These are phyloP conservation scores for Fusarium protoensiforme DNA, from an alignment of 2,329 filamentous ascomycete genomes.

Conservation along the genomic window DNA sequence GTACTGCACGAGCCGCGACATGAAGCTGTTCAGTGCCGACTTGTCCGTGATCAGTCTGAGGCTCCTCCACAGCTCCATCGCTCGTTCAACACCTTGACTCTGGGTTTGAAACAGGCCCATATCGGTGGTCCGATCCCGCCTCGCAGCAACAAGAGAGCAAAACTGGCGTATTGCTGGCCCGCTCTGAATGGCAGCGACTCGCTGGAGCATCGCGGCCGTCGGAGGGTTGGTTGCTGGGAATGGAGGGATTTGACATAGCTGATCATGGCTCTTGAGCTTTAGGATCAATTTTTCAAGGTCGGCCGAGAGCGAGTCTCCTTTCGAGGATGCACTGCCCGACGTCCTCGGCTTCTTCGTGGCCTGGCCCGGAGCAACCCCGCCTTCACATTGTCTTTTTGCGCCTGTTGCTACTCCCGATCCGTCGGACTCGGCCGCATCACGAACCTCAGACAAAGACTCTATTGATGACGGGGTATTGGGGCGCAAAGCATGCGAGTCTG, in stretches of 20 bases:
- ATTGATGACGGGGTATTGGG: background rate
- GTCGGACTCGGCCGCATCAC: background rate
- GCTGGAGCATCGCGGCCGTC: background rate
- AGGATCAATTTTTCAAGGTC: background rate
- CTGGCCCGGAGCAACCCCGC: background rate
- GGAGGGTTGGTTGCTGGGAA: background rate
- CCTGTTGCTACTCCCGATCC: background rate
- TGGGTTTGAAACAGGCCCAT: background rate
- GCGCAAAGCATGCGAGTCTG: background rate
- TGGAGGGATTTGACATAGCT: background rate
- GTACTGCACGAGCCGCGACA: background rate
- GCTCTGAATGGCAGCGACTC: background rate
- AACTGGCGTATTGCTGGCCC: background rate
- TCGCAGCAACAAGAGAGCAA: background rate
- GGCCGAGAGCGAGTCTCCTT: background rate
- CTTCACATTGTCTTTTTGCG: background rate
- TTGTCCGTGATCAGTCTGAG: background rate
- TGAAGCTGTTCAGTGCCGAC: background rate
- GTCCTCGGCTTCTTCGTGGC: background rate
- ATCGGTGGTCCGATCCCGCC: background rate
- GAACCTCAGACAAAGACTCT: background rate
- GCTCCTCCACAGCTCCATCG: background rate
- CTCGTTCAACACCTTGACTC: background rate
- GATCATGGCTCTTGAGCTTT: background rate
- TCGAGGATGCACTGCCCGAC: background rate